phyloP scores from a whole-genome alignment of 2,329 filamentous ascomycete species.

The Metarhizium anisopliae region DNA sequence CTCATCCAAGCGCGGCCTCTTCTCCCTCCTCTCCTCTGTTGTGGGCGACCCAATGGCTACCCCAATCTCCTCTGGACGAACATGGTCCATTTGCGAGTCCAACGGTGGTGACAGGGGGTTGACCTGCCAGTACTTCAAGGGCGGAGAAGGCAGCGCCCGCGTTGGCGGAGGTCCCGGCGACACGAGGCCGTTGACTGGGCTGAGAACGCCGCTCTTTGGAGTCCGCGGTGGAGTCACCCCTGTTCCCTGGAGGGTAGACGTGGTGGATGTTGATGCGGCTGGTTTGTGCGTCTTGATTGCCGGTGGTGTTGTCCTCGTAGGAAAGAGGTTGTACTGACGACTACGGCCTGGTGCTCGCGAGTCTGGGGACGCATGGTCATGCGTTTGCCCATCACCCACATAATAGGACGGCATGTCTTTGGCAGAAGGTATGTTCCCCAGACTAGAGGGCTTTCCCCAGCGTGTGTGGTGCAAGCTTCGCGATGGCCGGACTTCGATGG shows the following conservation, averaged over 20 bases:
- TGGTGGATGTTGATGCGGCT: background rate
- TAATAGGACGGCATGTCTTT: background rate
- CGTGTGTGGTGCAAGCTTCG: background rate
- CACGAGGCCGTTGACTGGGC: background rate
- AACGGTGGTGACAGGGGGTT: conserved; percentile 3
- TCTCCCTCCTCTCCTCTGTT: background rate
- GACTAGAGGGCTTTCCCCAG: background rate
- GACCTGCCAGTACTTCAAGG: conserved; percentile 7
- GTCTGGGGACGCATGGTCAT: background rate
- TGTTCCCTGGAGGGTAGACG: background rate
- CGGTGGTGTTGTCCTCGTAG: background rate
- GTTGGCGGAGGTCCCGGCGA: conserved; percentile 34
- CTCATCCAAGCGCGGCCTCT: conserved; percentile 13
- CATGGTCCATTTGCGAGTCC: background rate
- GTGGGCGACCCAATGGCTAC: conserved; percentile 5
- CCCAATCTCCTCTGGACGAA: conserved; percentile 1
- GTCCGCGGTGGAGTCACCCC: background rate
- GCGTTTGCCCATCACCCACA: background rate
- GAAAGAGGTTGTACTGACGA: background rate
- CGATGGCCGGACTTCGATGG: background rate
- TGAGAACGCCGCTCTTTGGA: background rate
- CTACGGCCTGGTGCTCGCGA: background rate
- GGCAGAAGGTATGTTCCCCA: background rate
- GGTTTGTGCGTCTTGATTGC: background rate
- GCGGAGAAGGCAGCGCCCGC: conserved; percentile 30